Evolutionary conservation across 148 eudicot species (phyloP).

Genomic region (Camellia sinensis): DNA sequence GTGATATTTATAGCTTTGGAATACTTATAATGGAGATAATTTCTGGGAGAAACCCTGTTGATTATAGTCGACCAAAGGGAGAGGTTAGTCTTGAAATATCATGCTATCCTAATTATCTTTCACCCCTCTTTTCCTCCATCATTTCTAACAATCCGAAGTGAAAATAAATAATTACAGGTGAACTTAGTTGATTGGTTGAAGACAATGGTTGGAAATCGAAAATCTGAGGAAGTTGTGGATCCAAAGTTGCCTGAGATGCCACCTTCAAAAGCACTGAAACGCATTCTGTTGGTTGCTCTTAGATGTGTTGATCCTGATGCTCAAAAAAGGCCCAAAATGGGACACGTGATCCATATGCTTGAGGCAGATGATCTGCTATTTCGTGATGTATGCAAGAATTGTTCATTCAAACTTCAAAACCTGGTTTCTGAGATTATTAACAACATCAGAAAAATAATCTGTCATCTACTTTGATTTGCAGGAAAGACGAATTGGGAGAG

Average conservation of each 20-base stretch:
- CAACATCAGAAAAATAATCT: neutral
- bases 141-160: neutral
- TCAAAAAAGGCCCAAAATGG: constrained; percentile 85
- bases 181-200: constrained; percentile 84
- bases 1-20: constrained; percentile 79
- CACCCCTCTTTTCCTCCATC: neutral
- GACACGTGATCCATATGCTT: constrained; percentile 89
- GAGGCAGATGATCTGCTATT: constrained; percentile 75
- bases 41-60: constrained; percentile 80
- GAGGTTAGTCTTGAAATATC: constrained; percentile 42
- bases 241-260: constrained; percentile 75
- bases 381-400: constrained; percentile 47
- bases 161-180: constrained; percentile 39
- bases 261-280: constrained; percentile 70
- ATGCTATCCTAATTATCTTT: neutral
- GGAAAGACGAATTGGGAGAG: constrained; percentile 63
- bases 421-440: neutral
- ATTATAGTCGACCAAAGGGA: constrained; percentile 71
- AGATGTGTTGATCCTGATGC: constrained; percentile 82
- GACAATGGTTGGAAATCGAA: constrained; percentile 70
- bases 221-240: constrained; percentile 84
- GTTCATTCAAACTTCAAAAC: neutral
- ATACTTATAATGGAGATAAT: constrained; percentile 83
- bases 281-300: constrained; percentile 72
- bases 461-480: constrained; percentile 24